Evolutionary conservation across 176 grass and related monocot genomes (phyloP), one percentile per base, ranked within the genome.

Genomic region (Juncus inflexus): DNA sequence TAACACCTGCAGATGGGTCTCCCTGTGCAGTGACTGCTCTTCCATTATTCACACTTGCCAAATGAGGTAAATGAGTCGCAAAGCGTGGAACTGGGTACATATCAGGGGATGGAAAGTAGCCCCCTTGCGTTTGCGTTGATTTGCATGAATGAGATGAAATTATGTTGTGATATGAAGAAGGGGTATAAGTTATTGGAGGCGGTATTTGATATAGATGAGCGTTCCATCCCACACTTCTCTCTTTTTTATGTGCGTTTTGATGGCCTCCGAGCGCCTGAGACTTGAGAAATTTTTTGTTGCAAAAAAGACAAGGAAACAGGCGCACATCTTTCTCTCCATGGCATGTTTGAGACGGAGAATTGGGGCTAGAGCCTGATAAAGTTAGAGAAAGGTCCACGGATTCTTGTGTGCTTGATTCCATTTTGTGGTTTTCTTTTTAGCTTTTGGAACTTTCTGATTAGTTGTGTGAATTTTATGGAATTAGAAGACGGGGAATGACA

Each of bases 181-280:
- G 81, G 57, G 42, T 40, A 12, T 15, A 57, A 54, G 15, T 80
- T 58, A 74, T 62, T 38, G 61, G 58, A 3, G 12, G 45, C 7
- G 52, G 35, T 16, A 4, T 35, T 42, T 67, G 85, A 72, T 96
- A 87, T 49, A 97, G 82, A 55, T 86, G 76, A 28, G 87, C 75
- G 72, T 89, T 91, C 87, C 92, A 91, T 0, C 82, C 82, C 1
- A 79, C 38, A 67, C 77, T 91, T 7, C 85, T 43, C 74, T 97
- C 92, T 63, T 91, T 97, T 83, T 91, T 97, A 82, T 97, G 92
- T 2, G 92, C 92, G 3, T 97, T 97, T 78, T 97, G 92, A 79
- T 97, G 92, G 0, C 92, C 92, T 0, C 92, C 92, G 2, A 97
- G 87, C 13, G 92, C 92, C 67, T 97, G 92, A 35, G 92, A 97